These are phyloP conservation scores for Panicum miliaceum DNA, from an alignment of 176 grass and related monocot species.

Conservation along the genomic window DNA sequence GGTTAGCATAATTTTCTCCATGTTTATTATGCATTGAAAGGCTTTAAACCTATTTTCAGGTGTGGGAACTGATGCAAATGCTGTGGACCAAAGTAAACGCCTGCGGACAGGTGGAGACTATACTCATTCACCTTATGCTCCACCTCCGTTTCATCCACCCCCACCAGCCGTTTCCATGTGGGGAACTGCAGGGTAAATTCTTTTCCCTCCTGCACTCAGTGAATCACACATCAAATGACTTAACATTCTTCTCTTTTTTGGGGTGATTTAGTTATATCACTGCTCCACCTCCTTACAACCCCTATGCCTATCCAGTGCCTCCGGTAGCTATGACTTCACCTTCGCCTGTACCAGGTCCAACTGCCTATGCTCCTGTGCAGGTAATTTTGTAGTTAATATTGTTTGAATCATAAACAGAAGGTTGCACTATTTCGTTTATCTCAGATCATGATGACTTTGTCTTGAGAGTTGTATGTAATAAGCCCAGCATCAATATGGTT, in stretches of 20 bases:
- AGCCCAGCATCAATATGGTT: background rate
- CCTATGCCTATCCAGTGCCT: constrained; percentile 80
- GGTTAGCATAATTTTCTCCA: background rate
- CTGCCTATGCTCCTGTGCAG: constrained; percentile 96
- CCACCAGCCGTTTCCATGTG: constrained; percentile 86
- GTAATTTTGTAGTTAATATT: constrained; percentile 51
- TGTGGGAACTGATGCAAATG: constrained; percentile 76
- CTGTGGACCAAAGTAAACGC: constrained; percentile 92
- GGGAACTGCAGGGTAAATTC: constrained; percentile 74
- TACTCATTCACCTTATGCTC: constrained; percentile 75
- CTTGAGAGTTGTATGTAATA: background rate
- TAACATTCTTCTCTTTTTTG: constrained; percentile 28
- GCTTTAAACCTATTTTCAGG: constrained; percentile 47
- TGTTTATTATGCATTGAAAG: constrained; percentile 10
- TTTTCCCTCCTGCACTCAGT: constrained; percentile 27
- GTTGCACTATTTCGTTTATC: background rate
- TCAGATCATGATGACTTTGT: background rate
- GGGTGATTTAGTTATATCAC: constrained; percentile 71
- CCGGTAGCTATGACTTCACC: constrained; percentile 70
- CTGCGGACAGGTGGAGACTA: constrained; percentile 88
- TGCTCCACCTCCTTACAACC: constrained; percentile 79
- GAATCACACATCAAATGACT: constrained; percentile 11
- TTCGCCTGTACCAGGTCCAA: constrained; percentile 68
- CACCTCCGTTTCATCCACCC: constrained; percentile 81
- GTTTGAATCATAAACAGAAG: background rate